A percentile compares a stretch with the other conserved stretches of the same genome.
Conservation (phyloP, 768 basidiomycete species). For the Nidula microcarpa region DNA sequence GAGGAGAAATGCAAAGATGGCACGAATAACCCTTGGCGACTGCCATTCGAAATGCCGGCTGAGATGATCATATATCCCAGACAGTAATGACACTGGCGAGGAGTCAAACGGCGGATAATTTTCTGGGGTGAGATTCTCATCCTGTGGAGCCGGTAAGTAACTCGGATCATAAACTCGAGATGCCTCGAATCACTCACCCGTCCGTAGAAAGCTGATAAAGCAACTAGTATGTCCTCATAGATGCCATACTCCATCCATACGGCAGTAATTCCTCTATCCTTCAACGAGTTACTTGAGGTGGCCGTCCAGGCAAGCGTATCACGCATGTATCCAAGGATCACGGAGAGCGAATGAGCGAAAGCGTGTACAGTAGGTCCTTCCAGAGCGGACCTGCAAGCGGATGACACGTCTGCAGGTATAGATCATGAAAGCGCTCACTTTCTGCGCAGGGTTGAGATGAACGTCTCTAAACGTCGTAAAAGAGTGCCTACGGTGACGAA, state of each 20-base stretch:
- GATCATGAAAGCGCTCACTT: slow-evolving; percentile 34
- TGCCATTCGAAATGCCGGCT: slow-evolving; percentile 49
- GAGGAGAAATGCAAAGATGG: slow-evolving; percentile 66
- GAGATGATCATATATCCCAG: slow-evolving; percentile 57
- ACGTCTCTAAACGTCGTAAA: slow-evolving; percentile 60
- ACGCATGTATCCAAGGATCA: slow-evolving; percentile 49
- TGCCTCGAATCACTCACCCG: slow-evolving; percentile 40
- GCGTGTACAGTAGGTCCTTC: slow-evolving; percentile 60
- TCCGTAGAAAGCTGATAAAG: slow-evolving; percentile 56
- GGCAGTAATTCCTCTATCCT: slow-evolving; percentile 26
- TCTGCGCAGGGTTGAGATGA: slow-evolving; percentile 41
- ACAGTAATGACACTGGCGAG: slow-evolving; percentile 49
- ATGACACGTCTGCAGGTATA: background rate
- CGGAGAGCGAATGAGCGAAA: slow-evolving; percentile 62
- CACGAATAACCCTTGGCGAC: slow-evolving; percentile 43
- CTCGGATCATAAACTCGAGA: background rate
- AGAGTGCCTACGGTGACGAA: slow-evolving; percentile 70
- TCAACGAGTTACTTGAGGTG: slow-evolving; percentile 21
- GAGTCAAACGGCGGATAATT: slow-evolving; percentile 41
- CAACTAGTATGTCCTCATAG: slow-evolving; percentile 44
- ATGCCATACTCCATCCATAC: slow-evolving; percentile 49
- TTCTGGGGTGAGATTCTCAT: slow-evolving; percentile 24
- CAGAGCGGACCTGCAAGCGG: slow-evolving; percentile 32
- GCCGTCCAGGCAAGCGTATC: slow-evolving; percentile 36
- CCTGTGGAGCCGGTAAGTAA: slow-evolving; percentile 17